A percentile compares a stretch with the other conserved stretches of the same genome.
Evolutionary conservation across 257 asterid species (phyloP).

Genomic region (Solanum dulcamara): DNA sequence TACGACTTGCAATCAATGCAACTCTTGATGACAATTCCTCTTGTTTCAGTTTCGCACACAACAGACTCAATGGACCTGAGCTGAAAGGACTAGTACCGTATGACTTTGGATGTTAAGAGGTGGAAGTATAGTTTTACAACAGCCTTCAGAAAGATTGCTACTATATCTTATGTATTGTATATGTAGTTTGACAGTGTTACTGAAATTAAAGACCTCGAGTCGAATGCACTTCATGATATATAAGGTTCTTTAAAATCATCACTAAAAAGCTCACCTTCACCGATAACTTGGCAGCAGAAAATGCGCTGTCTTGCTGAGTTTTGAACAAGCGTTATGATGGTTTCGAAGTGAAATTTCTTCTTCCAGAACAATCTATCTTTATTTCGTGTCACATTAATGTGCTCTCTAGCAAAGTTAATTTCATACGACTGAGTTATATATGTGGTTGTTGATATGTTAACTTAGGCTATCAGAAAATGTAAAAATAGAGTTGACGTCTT

Average conservation of each 20-base stretch:
- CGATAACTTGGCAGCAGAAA: background rate
- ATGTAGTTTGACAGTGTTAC: background rate
- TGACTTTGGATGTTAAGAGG: constrained; percentile 69
- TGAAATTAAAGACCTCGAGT: background rate
- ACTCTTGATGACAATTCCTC: background rate
- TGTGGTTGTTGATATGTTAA: background rate
- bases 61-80: constrained; percentile 75
- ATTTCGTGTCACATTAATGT: no score
- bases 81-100: constrained; percentile 75
- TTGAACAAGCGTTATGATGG: background rate
- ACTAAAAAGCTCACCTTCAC: background rate
- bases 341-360: background rate
- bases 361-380: background rate
- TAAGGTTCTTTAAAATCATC: background rate
- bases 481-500: background rate
- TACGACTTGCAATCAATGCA: background rate
- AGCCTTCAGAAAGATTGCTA: background rate
- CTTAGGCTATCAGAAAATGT: background rate
- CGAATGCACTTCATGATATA: background rate
- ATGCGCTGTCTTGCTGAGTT: background rate
- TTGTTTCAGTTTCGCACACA: constrained; percentile 51
- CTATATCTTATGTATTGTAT: background rate
- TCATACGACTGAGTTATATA: no score
- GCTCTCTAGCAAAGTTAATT: no score
- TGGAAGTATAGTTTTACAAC: background rate